Conservation (phyloP, 805 yeast genomes). For the Yarrowia bubula region DNA sequence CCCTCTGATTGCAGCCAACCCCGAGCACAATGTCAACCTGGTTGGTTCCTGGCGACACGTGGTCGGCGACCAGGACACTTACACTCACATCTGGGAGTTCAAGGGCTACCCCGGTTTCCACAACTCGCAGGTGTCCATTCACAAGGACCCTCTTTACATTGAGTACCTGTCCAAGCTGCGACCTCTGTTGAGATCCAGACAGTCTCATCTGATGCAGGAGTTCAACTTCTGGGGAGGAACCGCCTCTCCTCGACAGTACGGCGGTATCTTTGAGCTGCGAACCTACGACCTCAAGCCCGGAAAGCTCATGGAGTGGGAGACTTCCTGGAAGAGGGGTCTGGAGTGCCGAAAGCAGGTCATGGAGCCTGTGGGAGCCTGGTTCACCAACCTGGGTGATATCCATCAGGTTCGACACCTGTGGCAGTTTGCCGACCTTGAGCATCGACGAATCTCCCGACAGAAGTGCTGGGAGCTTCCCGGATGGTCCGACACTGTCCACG, state of each 20-base stretch:
- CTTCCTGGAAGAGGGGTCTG: constrained; percentile 44
- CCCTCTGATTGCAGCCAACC: constrained; percentile 40
- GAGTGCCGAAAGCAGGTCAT: constrained; percentile 47
- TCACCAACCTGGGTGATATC: constrained; percentile 43
- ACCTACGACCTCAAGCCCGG: constrained; percentile 44
- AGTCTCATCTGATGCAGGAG: constrained; percentile 43
- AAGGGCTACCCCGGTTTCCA: constrained; percentile 45
- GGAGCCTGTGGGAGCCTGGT: constrained; percentile 51
- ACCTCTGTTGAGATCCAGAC: constrained; percentile 39
- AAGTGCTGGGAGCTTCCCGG: constrained; percentile 47
- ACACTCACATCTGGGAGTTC: constrained; percentile 46
- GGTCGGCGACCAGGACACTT: constrained; percentile 45
- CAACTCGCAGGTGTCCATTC: constrained; percentile 40
- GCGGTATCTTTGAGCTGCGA: constrained; percentile 46
- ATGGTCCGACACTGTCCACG: constrained; percentile 48
- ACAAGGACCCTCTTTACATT: constrained; percentile 37
- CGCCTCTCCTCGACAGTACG: constrained; percentile 43
- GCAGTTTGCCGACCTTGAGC: constrained; percentile 48
- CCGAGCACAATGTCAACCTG: constrained; percentile 39
- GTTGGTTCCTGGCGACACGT: constrained; percentile 47
- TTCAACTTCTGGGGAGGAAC: constrained; percentile 49
- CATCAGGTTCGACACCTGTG: constrained; percentile 46
- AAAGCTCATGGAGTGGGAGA: constrained; percentile 45
- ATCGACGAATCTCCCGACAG: constrained; percentile 43
- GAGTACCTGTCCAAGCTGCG: constrained; percentile 38